Percentiles rank a stretch among this genome's conserved stretches.
phyloP scores from a whole-genome alignment of 108 stramenopile species.

The Cyclotella choctawhatcheeana region DNA sequence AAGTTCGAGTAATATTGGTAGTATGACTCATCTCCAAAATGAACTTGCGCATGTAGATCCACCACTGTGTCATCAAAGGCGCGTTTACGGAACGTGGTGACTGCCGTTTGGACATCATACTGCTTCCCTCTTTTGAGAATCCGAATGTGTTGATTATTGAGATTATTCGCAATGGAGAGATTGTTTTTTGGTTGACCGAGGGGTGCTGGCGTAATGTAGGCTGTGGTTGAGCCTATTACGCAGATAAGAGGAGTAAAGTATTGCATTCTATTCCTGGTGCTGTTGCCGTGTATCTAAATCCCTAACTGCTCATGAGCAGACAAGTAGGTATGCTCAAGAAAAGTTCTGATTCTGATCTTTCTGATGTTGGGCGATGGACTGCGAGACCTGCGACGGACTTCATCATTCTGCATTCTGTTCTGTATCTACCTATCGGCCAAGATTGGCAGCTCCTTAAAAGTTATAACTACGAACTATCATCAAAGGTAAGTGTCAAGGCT shows the following conservation, averaged over 20 bases:
- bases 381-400: no score
- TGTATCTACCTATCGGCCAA: background rate
- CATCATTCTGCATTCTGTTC: background rate
- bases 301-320: no score
- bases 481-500: background rate
- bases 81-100: conserved; percentile 62
- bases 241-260: background rate
- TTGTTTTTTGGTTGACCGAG: background rate
- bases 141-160: conserved; percentile 23
- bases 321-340: no score
- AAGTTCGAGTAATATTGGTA: conserved; percentile 59
- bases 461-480: no score
- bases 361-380: no score
- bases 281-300: no score
- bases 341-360: no score
- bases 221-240: background rate
- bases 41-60: conserved; percentile 79
- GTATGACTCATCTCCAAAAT: conserved; percentile 69
- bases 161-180: background rate
- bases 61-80: conserved; percentile 7
- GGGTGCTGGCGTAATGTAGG: background rate
- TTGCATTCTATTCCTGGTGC: no score
- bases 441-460: no score
- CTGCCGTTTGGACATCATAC: conserved; percentile 69
- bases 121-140: conserved; percentile 42